Percentiles rank a stretch among this genome's conserved stretches.
phyloP scores from a whole-genome alignment of 2,329 filamentous ascomycete species.

The Clarireedia monteithiana region DNA sequence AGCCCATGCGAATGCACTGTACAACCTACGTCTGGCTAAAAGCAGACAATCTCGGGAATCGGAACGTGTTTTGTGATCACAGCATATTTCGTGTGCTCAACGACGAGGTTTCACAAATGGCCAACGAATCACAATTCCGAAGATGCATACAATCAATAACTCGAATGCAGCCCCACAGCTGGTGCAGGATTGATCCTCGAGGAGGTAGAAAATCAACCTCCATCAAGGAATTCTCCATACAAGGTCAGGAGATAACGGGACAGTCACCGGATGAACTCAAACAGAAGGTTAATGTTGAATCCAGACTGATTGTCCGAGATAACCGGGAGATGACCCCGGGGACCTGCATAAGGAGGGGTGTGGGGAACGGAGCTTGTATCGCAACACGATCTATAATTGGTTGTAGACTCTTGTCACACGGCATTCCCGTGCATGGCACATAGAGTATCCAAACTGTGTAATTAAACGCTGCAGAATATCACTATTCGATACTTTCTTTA shows the following conservation, averaged over 20 bases:
- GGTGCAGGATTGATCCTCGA: background rate
- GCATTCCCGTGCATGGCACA: conserved; percentile 3
- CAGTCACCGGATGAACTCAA: background rate
- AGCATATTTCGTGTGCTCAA: background rate
- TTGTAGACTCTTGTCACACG: background rate
- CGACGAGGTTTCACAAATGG: background rate
- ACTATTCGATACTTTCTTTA: too few relatives aligned
- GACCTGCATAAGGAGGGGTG: background rate
- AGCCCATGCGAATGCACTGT: background rate
- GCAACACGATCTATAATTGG: background rate
- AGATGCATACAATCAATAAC: background rate
- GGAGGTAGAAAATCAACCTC: background rate
- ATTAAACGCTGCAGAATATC: background rate
- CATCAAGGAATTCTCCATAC: background rate
- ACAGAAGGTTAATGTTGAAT: background rate
- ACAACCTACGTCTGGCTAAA: background rate
- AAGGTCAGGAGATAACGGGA: background rate
- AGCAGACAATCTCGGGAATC: background rate
- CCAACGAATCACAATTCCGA: background rate
- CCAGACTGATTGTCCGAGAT: background rate
- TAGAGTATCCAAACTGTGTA: background rate
- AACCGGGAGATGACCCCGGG: background rate
- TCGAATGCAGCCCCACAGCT: background rate
- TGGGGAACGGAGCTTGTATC: background rate
- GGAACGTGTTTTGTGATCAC: background rate